These are phyloP conservation scores for Lepidopterella palustris DNA, from an alignment of 495 filamentous ascomycete species.

Conservation along the genomic window DNA sequence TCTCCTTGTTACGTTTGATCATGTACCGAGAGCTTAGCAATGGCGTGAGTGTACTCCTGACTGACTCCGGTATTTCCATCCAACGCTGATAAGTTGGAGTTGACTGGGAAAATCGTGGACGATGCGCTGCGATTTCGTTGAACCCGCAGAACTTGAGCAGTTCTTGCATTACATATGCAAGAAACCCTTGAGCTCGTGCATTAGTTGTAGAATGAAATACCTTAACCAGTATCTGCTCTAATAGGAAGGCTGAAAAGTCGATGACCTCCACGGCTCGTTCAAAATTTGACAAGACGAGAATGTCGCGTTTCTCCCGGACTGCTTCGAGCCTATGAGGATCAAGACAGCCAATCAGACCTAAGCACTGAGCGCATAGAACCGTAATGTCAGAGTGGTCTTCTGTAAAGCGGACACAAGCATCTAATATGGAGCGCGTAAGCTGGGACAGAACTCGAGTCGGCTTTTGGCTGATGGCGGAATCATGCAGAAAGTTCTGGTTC, in stretches of 20 bases:
- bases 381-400: constrained; percentile 58
- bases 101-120: constrained; percentile 46
- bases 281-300: constrained; percentile 83
- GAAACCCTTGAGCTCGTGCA: constrained; percentile 76
- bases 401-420: constrained; percentile 74
- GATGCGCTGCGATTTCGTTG: constrained; percentile 49
- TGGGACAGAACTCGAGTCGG: constrained; percentile 66
- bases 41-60: constrained; percentile 73
- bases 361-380: constrained; percentile 65
- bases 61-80: constrained; percentile 63
- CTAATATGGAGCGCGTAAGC: constrained; percentile 69
- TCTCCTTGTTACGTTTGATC: constrained; percentile 47
- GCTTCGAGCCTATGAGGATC: constrained; percentile 86
- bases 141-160: constrained; percentile 71
- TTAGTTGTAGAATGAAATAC: constrained; percentile 85
- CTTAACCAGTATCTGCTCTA: constrained; percentile 82
- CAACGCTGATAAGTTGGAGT: constrained; percentile 62
- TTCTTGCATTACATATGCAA: constrained; percentile 91
- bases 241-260: constrained; percentile 76
- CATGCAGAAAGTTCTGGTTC: constrained; percentile 75
- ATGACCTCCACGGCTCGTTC: constrained; percentile 68
- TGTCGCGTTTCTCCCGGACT: constrained; percentile 64
- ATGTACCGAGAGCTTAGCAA: constrained; percentile 79
- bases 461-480: constrained; percentile 76
- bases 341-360: constrained; percentile 83